phyloP scores from a whole-genome alignment of 805 yeast species.

The Blastobotrys chiropterorum region DNA sequence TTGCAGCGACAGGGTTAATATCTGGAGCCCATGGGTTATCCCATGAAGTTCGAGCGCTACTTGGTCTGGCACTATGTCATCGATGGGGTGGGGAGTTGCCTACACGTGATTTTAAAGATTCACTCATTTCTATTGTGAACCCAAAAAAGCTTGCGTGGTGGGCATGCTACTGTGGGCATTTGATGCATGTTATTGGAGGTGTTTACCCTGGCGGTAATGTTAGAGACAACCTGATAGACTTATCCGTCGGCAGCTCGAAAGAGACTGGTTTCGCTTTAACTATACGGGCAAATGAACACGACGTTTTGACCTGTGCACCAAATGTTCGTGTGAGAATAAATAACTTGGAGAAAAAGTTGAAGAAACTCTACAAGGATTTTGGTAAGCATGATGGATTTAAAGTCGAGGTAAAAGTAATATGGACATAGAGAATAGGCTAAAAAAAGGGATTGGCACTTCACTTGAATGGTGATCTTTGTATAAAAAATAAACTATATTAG shows the following conservation, averaged over 20 bases:
- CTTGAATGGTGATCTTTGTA: no score
- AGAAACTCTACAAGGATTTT: constrained; percentile 41
- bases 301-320: constrained; percentile 21
- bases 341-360: constrained; percentile 53
- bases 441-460: constrained; percentile 5
- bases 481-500: neutral
- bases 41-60: constrained; percentile 62
- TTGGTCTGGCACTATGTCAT: constrained; percentile 69
- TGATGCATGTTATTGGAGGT: constrained; percentile 74
- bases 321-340: constrained; percentile 45
- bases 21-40: constrained; percentile 73
- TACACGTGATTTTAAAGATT: constrained; percentile 36
- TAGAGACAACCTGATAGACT: constrained; percentile 37
- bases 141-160: constrained; percentile 50
- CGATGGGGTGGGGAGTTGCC: constrained; percentile 81
- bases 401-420: constrained; percentile 17
- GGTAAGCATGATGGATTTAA: constrained; percentile 15
- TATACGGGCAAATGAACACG: constrained; percentile 19
- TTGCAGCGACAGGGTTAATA: constrained; percentile 67
- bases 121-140: constrained; percentile 26
- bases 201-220: constrained; percentile 78
- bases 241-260: constrained; percentile 15
- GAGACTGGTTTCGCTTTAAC: constrained; percentile 20
- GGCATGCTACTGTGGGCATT: constrained; percentile 66
- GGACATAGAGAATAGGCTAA: constrained; percentile 10